These are phyloP conservation scores for Citrus cavaleriei DNA, from an alignment of 345 rosid species.

Conservation along the genomic window DNA sequence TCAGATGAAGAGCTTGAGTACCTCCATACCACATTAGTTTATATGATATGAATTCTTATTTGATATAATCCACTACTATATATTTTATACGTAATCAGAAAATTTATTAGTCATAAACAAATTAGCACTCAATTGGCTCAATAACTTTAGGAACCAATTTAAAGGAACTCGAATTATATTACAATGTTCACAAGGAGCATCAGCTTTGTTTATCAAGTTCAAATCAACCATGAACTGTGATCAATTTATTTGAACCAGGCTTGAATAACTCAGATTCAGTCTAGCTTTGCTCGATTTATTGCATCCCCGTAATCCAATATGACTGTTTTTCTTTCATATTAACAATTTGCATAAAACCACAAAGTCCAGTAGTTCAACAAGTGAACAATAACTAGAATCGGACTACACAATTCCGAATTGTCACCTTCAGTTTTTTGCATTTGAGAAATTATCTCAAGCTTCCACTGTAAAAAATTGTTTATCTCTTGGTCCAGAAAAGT, in stretches of 20 bases:
- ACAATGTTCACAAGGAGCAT: not conserved
- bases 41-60: not conserved
- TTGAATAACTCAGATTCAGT: not conserved
- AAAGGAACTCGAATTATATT: not conserved
- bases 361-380: not conserved
- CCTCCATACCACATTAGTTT: not conserved
- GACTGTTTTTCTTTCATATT: not conserved
- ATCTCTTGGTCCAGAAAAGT: not conserved
- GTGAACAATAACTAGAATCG: not conserved
- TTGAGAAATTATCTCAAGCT: not conserved
- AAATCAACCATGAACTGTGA: not conserved
- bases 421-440: not conserved
- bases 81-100: not conserved
- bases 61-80: too few species aligned
- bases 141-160: not conserved
- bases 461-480: not conserved
- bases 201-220: not conserved
- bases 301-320: not conserved
- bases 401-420: not conserved
- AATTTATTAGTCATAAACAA: not conserved
- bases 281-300: not conserved
- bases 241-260: not conserved
- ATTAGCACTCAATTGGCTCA: not conserved
- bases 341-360: not conserved
- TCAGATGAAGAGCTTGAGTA: not conserved